Conservation (phyloP, 1,284 basidiomycete species). For the Somion occarium region DNA sequence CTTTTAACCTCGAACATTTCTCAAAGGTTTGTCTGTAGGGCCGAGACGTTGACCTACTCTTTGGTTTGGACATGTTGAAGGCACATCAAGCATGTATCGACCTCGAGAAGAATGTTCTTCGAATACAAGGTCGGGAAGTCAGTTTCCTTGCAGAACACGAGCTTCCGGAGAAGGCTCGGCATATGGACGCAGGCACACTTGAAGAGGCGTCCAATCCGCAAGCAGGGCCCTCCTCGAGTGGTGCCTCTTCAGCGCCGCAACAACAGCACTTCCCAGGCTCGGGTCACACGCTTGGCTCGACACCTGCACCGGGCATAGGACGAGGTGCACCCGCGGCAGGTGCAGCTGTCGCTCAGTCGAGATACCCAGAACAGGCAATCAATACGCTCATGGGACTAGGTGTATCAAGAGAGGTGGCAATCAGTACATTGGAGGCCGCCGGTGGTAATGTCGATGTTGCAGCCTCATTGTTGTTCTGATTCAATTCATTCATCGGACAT, state of each 20-base stretch:
- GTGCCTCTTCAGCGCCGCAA: conserved; percentile 6
- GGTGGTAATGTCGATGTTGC: conserved; percentile 87
- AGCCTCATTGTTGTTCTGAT: conserved; percentile 80
- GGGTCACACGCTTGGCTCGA: conserved; percentile 47
- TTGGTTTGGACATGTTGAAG: conserved; percentile 98
- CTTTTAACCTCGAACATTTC: conserved; percentile 13
- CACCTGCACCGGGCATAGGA: conserved; percentile 26
- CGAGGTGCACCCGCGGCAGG: conserved; percentile 16
- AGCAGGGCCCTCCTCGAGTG: conserved; percentile 7
- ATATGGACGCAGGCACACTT: conserved; percentile 30
- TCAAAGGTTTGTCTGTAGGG: conserved; percentile 42
- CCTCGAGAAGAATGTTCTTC: conserved; percentile 80
- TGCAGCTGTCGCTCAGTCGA: conserved; percentile 15
- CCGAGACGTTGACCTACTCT: conserved; percentile 86
- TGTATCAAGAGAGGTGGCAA: conserved; percentile 69
- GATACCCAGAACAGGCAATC: conserved; percentile 51
- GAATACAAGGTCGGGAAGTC: conserved; percentile 86
- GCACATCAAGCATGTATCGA: conserved; percentile 96
- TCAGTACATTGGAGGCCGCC: conserved; percentile 72
- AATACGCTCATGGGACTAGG: conserved; percentile 69
- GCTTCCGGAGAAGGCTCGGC: conserved; percentile 76
- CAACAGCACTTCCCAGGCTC: conserved; percentile 51
- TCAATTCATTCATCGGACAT: conserved; percentile 5
- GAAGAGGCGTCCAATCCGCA: conserved; percentile 17
- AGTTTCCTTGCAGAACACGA: conserved; percentile 92